Conservation (phyloP, 495 filamentous ascomycete species). For the Hypoxylon crocopeplum region DNA sequence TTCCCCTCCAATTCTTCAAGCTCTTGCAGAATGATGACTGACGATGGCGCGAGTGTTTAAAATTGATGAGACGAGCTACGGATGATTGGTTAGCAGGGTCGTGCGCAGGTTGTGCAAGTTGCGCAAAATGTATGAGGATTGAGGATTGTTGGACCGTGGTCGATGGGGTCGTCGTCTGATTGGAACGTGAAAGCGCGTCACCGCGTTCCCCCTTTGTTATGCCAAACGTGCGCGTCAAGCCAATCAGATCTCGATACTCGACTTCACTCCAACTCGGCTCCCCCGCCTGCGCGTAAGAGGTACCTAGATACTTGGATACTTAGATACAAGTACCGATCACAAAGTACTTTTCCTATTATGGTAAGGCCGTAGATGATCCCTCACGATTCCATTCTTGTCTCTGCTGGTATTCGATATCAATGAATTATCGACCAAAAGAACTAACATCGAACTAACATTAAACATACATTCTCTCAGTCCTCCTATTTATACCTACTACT, state of each 20-base stretch:
- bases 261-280: conserved; percentile 11
- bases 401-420: neutral
- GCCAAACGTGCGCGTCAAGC: conserved; percentile 17
- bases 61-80: conserved; percentile 27
- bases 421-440: neutral
- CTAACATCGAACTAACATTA: neutral
- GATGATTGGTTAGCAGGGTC: conserved; percentile 35
- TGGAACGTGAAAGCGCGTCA: conserved; percentile 28
- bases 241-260: conserved; percentile 22
- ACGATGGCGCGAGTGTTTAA: conserved; percentile 36
- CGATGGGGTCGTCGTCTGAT: conserved; percentile 4
- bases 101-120: conserved; percentile 13
- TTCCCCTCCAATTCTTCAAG: conserved; percentile 14
- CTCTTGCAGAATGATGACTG: conserved; percentile 19
- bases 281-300: conserved; percentile 3
- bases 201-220: conserved; percentile 31
- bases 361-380: too few relatives aligned
- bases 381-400: neutral
- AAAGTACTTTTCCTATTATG: neutral
- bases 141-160: neutral
- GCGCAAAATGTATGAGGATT: conserved; percentile 20
- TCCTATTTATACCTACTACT: too few relatives aligned
- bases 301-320: too few relatives aligned
- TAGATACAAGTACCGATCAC: too few relatives aligned
- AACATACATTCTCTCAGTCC: too few relatives aligned